A percentile compares a stretch with the other conserved stretches of the same genome.
These are phyloP conservation scores for Orbilia ellipsospora DNA, from an alignment of 2,329 filamentous ascomycete genomes.

Conservation along the genomic window DNA sequence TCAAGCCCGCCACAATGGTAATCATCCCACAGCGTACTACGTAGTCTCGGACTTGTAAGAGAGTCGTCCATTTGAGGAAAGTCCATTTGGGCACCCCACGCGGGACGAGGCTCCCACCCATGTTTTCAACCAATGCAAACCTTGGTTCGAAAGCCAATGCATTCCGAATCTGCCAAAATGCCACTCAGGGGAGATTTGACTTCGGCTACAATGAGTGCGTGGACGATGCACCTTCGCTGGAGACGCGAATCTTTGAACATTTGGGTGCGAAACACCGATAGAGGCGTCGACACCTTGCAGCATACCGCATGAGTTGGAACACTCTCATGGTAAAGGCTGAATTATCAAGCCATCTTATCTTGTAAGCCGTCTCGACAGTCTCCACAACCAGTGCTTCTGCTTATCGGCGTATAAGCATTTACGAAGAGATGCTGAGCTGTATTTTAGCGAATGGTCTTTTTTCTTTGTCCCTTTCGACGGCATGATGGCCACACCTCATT, in stretches of 20 bases:
- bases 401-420: no score
- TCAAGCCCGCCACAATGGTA: slow-evolving; percentile 1
- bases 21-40: not conserved
- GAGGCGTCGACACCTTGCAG: not conserved
- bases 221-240: not conserved
- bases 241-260: not conserved
- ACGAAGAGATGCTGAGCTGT: no score
- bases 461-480: no score
- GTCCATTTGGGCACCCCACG: slow-evolving; percentile 30
- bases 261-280: not conserved
- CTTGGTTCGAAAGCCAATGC: not conserved
- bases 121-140: not conserved
- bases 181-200: slow-evolving; percentile 1
- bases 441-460: no score
- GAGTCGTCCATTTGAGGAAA: slow-evolving; percentile 9
- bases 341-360: not conserved
- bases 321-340: not conserved
- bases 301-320: not conserved
- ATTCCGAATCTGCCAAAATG: not conserved
- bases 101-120: slow-evolving; percentile 11
- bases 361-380: no score
- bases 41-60: slow-evolving; percentile 19
- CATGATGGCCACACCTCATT: no score
- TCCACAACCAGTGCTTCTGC: no score
- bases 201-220: not conserved